A percentile compares a stretch with the other conserved stretches of the same genome.
phyloP scores from a whole-genome alignment of 176 grass and related monocot species.

The Eremochloa ophiuroides region DNA sequence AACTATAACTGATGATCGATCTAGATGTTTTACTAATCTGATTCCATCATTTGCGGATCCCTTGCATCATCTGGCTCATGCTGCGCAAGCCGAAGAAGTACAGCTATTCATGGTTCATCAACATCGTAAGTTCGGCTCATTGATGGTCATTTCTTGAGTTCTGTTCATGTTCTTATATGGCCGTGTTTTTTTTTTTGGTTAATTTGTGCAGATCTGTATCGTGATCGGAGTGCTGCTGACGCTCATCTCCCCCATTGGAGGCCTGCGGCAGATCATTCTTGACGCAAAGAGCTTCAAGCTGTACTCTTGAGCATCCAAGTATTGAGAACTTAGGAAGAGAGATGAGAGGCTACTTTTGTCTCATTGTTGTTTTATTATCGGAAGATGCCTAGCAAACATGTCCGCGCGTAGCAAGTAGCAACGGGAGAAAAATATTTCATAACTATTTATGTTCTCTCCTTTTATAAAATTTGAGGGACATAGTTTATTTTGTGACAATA shows the following conservation, averaged over 20 bases:
- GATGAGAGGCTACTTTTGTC: neutral
- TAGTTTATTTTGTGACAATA: too few species aligned
- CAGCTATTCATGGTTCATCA: constrained; percentile 37
- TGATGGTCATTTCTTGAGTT: neutral
- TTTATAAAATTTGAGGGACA: too few species aligned
- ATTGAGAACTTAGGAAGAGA: neutral
- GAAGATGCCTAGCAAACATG: too few species aligned
- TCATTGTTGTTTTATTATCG: neutral
- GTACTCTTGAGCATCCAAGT: neutral
- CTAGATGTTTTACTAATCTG: neutral
- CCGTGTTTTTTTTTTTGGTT: neutral
- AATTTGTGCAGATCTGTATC: constrained; percentile 28
- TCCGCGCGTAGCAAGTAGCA: too few species aligned
- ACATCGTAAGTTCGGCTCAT: neutral
- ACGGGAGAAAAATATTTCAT: too few species aligned
- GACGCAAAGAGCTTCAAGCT: constrained; percentile 16
- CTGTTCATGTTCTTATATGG: neutral
- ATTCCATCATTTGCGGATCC: constrained; percentile 8
- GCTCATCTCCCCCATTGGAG: constrained; percentile 47
- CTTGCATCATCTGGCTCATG: constrained; percentile 68
- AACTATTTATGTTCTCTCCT: too few species aligned
- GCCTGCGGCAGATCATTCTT: constrained; percentile 35
- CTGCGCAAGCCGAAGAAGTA: constrained; percentile 42
- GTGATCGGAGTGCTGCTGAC: constrained; percentile 54
- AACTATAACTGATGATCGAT: too few species aligned